phyloP scores from a whole-genome alignment of 305 asterid species.

The Fraxinus albicans region DNA sequence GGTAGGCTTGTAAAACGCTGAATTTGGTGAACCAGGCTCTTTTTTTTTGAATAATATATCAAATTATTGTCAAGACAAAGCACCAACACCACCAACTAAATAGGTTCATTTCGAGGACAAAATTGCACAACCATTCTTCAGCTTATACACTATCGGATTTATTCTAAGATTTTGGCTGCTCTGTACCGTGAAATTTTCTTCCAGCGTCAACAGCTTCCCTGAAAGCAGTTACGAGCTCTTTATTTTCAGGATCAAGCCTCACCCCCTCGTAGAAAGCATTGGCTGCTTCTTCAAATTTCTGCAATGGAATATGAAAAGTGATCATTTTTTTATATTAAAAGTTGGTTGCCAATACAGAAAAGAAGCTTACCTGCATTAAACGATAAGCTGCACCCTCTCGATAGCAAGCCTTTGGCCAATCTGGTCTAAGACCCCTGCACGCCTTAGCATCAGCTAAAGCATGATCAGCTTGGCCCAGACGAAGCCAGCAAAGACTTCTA shows the following conservation, averaged over 20 bases:
- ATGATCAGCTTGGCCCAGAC: slow-evolving; percentile 83
- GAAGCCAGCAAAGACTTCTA: slow-evolving; percentile 94
- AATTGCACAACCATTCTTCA: not conserved
- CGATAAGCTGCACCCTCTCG: slow-evolving; percentile 97
- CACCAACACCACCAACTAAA: not conserved
- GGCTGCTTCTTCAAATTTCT: slow-evolving; percentile 96
- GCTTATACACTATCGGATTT: not conserved
- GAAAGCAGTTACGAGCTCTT: slow-evolving; percentile 90
- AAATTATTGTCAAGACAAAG: not conserved
- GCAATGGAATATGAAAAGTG: slow-evolving; percentile 20
- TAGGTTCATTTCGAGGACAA: not conserved
- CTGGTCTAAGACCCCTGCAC: slow-evolving; percentile 79
- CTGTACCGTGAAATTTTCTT: slow-evolving; percentile 44
- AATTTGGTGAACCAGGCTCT: not conserved
- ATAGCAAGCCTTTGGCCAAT: slow-evolving; percentile 95
- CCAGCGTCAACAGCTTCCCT: slow-evolving; percentile 98
- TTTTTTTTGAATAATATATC: not conserved
- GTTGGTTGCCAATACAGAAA: not conserved
- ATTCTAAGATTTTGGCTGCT: slow-evolving; percentile 34
- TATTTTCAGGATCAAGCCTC: slow-evolving; percentile 70
- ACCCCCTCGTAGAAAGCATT: slow-evolving; percentile 92
- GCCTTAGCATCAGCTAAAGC: slow-evolving; percentile 86
- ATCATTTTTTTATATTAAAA: no score
- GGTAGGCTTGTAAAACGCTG: not conserved
- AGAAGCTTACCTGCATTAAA: slow-evolving; percentile 54